Evolutionary conservation across 129 eudicot genomes (phyloP), one percentile per base, ranked within the genome.

Genomic region (Chrysanthemum seticuspe): DNA sequence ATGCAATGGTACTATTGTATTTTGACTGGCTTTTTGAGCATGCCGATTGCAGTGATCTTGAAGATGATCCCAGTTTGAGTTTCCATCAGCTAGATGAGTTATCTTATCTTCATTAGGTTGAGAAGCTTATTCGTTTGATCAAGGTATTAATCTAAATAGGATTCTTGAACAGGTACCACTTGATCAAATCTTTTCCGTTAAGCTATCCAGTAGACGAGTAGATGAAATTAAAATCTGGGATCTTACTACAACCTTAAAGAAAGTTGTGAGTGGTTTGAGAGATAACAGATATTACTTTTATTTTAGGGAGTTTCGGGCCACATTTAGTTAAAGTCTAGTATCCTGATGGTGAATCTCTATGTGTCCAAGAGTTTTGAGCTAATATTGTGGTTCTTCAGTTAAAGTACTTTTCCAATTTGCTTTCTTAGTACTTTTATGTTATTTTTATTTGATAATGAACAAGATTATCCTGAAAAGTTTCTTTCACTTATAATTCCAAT

Each of bases 41-140:
- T 95, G 99, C 99, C 97, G 62, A 81, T 95, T 75, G 96, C 97
- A 19, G 96, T 80, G 5, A 66, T 51, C 40, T 80, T 95, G 68
- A 95, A 95, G 79, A 67, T 59, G 83, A 78, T 83, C 65, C 80
- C 21, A 54, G 59, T 18, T 54, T 54, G 21, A 54, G 59, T n/a
- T 13, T 15, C 67, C 10, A 72, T 44, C 57, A 68, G 45, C 59
- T 25, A 68, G 14, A 16, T 13, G 36, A 63, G 78, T 74, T n/a
- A 45, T 62, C 53, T 49, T 75, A 70, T 57, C 83, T 60, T 71
- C 10, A 45, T 54, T 77, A 78, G 31, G n/a, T 53, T 6, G 40
- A 78, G 78, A 27, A 73, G 73, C 50, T 75, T 40, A 67, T 75
- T 75, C 58, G 40, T 51, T 49, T 40, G 51, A 55, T 60, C 67